Evolutionary conservation across 2,329 filamentous ascomycete genomes (phyloP), one percentile per base, ranked within the genome.

Genomic region (Nemania sp.): DNA sequence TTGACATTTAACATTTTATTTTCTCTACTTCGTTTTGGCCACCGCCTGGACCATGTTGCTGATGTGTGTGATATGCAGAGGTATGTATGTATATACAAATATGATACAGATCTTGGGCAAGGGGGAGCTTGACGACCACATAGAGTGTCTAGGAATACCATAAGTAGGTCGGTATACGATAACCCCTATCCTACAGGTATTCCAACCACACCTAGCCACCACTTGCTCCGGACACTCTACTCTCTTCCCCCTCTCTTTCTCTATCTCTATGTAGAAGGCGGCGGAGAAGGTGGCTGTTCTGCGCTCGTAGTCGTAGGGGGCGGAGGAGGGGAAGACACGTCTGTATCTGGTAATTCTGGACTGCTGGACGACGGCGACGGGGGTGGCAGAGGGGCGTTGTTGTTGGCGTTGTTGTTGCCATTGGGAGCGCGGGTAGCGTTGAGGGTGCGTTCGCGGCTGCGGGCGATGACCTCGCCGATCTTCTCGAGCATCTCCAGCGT

Each of bases 401-500:
- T n/a, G 9, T 11, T 8, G 51, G 7, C 14, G 43, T 19, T 20
- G n/a, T n/a, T 6, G n/a, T n/a, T n/a, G n/a, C n/a, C 54, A 14
- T 52, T 37, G 11, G 57, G 48, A 20, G 55, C 42, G 6, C 71
- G 73, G 2, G 70, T 70, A 6, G 70, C 66, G 44, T 73, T 70
- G 60, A 77, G 63, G 5, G 70, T 69, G 52, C 65, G 67, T 52
- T 73, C 70, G 66, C 77, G 76, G 67, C 81, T 84, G 70, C 72
- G 73, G 30, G 79, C 80, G 71, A 86, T 85, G 62, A 85, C 70
- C 71, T 81, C 73, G 61, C 83, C 83, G 64, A 86, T 80, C 74
- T 78, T 82, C 68, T 80, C 79, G 67, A 86, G 70, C 79, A 86
- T 83, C 62, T 80, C 78, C 39, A 79, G 70, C 19, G 80, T 75